Percentiles rank a stretch among this genome's conserved stretches.
phyloP scores from a whole-genome alignment of 2,329 filamentous ascomycete genomes.

The Pseudogymnoascus sp. region DNA sequence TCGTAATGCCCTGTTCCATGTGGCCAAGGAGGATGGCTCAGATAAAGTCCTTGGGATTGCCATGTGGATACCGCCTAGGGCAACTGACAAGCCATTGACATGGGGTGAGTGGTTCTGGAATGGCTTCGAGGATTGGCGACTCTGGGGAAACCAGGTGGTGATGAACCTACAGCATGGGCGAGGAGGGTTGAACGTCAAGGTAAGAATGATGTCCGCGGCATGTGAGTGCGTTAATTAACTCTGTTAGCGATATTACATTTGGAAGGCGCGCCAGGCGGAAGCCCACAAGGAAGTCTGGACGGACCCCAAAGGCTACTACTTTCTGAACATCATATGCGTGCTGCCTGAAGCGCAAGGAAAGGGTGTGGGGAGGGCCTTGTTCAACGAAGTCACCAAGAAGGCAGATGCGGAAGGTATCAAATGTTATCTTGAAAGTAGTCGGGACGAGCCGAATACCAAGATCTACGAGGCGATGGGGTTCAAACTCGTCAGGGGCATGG shows the following conservation, averaged over 20 bases:
- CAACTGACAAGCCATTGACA: conserved; percentile 37
- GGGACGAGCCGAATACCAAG: conserved; percentile 56
- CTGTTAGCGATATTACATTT: conserved; percentile 56
- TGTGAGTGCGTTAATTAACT: background rate
- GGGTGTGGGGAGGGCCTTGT: conserved; percentile 56
- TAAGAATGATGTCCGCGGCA: conserved; percentile 21
- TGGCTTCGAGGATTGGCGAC: conserved; percentile 45
- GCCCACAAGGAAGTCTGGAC: conserved; percentile 56
- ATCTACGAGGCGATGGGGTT: conserved; percentile 68
- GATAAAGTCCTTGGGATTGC: conserved; percentile 56
- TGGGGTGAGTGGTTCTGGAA: conserved; percentile 49
- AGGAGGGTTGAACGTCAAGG: conserved; percentile 56
- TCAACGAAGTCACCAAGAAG: conserved; percentile 51
- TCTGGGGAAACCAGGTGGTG: conserved; percentile 55
- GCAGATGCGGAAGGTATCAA: conserved; percentile 56
- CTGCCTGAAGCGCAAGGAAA: conserved; percentile 54
- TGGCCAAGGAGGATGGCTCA: conserved; percentile 50
- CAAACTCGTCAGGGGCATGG: conserved; percentile 53
- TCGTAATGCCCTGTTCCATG: conserved; percentile 58
- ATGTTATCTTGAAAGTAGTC: conserved; percentile 65
- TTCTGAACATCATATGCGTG: conserved; percentile 68
- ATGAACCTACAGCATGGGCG: conserved; percentile 63
- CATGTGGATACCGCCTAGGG: conserved; percentile 60
- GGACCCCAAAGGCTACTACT: conserved; percentile 61
- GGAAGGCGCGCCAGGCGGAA: conserved; percentile 57